Base-by-base conservation (phyloP, 2,329 filamentous ascomycete species). In the Tetracladium maxilliforme region DNA sequence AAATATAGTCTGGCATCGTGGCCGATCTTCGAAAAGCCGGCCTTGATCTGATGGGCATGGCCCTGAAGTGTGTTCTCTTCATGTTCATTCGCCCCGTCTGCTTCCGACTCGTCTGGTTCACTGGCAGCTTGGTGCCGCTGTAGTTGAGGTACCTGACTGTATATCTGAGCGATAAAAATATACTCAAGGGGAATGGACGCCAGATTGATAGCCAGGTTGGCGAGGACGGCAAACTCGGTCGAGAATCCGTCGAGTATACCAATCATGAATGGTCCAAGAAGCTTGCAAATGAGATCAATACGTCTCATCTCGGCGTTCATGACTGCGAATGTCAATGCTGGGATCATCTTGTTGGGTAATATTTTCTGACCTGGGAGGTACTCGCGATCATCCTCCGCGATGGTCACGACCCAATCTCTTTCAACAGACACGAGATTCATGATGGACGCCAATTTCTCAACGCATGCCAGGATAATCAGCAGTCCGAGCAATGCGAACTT, bases 341-440 rank as follows among this genome's bases (percentile, higher is more conserved):
- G n/a, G n/a, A n/a, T n/a, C n/a, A n/a, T n/a, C n/a, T n/a, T n/a
- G n/a, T n/a, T n/a, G n/a, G n/a, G n/a, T n/a, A n/a, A n/a, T n/a
- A n/a, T n/a, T n/a, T n/a, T n/a, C n/a, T n/a, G n/a, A n/a, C n/a
- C n/a, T n/a, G n/a, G n/a, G n/a, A n/a, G n/a, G n/a, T n/a, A n/a
- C n/a, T n/a, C n/a, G n/a, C n/a, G n/a, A 17, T 54, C 49, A 14
- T 54, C 38, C 8, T 43, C 43, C 14, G 53, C 49, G 2, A 62
- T 54, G 6, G 68, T 51, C 0, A 69, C 56, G 4, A 69, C 32
- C 76, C 77, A 82, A 37, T 84, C 78, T 38, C 70, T 56, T 43
- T 83, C 78, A 0, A 84, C 61, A 1, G 77, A 57, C 1, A 83
- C 64, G 1, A 67, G 56, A 41, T 82, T 83, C 43, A 70, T 58